Base-by-base conservation (phyloP, 345 rosid species). In the Eucalyptus cladocalyx region DNA sequence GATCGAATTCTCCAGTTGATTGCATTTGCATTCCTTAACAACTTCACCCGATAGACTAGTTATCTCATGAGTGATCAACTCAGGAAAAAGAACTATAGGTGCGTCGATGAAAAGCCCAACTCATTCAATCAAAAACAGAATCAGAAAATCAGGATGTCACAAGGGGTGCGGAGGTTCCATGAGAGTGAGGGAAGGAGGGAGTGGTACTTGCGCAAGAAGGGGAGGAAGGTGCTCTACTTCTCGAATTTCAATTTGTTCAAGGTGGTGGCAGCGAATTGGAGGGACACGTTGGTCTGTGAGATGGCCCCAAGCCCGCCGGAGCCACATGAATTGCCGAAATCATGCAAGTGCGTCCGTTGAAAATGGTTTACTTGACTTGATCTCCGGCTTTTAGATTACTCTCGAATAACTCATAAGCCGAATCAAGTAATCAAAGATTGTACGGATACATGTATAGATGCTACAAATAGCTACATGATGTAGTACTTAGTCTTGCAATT, bases 191-290 rank as follows among this genome's bases (percentile, higher is more conserved):
- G 28, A 17, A 91, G 80, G 89, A 89, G 60, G 47, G 53, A 91
- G 34, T 88, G 48, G 10, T 91, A 91, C 26, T 89, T 28, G 5
- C 88, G 80, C 3, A 86, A 86, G 58, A 48, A 45, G 40, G 56
- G 34, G 14, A 87, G 80, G 87, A 91, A 87, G 88, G 92, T 91
- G 23, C 86, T 87, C 13, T 89, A 87, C 30, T 87, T 83, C 50
- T 62, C 42, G 18, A n/a, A 86, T n/a, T 86, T 89, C 72, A 88
- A 89, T 89, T 11, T 91, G 13, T 91, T 87, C 42, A 65, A 87
- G 23, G 80, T 89, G 16, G 26, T 1, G 45, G 62, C 80, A 6
- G 92, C 85, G 34, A 53, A 89, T 32, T 91, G 92, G 89, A 86
- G 92, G 81, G 88, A 91, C 80, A 81, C 88, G 2, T 3, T 89